Conservation (phyloP, 1,139 yeast genomes). For the Pichia sp. region DNA sequence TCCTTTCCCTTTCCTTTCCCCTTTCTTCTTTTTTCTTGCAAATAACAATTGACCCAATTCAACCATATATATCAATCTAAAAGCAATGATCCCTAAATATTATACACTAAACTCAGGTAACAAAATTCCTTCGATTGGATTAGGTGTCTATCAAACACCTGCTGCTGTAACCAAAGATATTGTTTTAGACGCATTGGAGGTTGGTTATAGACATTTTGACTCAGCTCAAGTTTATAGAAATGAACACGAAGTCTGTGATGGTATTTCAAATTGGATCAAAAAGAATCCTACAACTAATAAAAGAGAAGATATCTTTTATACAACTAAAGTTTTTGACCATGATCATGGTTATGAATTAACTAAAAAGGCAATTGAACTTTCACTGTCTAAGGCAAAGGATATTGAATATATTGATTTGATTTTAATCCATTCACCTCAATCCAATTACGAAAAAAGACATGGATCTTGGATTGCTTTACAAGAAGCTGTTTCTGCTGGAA, state of each 20-base stretch:
- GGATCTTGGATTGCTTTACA: conserved; percentile 42
- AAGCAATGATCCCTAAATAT: conserved; percentile 1
- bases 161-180: conserved; percentile 35
- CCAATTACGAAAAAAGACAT: conserved; percentile 34
- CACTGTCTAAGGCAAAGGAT: conserved; percentile 37
- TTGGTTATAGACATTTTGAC: conserved; percentile 69
- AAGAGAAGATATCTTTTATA: conserved; percentile 31
- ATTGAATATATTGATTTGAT: conserved; percentile 40
- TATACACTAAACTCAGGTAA: conserved; percentile 35
- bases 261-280: conserved; percentile 44
- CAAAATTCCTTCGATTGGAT: conserved; percentile 50
- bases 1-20: no score
- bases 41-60: no score
- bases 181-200: conserved; percentile 47
- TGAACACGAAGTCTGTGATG: conserved; percentile 47
- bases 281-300: conserved; percentile 37
- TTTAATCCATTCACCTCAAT: conserved; percentile 37
- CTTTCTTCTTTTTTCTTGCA: no score
- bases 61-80: no score
- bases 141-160: conserved; percentile 52
- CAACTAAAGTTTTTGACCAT: conserved; percentile 35
- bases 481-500: conserved; percentile 34
- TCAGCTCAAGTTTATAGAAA: conserved; percentile 55
- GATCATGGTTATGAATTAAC: conserved; percentile 40
- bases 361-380: conserved; percentile 32